Evolutionary conservation across 495 filamentous ascomycete species (phyloP).

Genomic region (Penicillium pulvis): DNA sequence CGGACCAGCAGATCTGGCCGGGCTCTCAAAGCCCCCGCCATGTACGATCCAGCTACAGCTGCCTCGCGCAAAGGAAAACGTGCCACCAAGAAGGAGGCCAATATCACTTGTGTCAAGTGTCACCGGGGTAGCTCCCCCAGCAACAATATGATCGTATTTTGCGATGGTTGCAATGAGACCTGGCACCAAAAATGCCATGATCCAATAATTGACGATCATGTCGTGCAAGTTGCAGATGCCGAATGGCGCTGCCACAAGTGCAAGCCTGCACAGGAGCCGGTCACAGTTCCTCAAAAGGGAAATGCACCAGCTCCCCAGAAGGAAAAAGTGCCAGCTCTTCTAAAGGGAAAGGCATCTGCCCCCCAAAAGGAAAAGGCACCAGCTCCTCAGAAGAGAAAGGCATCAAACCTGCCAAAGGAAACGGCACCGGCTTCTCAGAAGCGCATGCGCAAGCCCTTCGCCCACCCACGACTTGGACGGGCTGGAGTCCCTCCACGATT

Average conservation of each 20-base stretch:
- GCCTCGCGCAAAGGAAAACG: conserved; percentile 42
- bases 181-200: conserved; percentile 95
- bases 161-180: conserved; percentile 82
- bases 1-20: conserved; percentile 23
- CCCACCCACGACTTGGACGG: conserved; percentile 10
- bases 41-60: conserved; percentile 11
- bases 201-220: conserved; percentile 71
- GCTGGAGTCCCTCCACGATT: background rate
- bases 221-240: conserved; percentile 63
- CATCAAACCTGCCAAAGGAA: no score
- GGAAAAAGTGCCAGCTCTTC: no score
- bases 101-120: conserved; percentile 72
- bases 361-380: conserved; percentile 20
- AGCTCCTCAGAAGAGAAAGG: no score
- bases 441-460: background rate
- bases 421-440: no score
- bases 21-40: conserved; percentile 15
- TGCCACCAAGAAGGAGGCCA: conserved; percentile 46
- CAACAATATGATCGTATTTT: conserved; percentile 90
- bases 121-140: conserved; percentile 72
- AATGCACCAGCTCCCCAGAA: conserved; percentile 13
- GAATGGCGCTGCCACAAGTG: conserved; percentile 83
- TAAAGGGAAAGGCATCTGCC: no score
- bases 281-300: conserved; percentile 9
- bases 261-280: conserved; percentile 40